Conservation (phyloP, 2,329 filamentous ascomycete species). For the Epichloe sibirici region DNA sequence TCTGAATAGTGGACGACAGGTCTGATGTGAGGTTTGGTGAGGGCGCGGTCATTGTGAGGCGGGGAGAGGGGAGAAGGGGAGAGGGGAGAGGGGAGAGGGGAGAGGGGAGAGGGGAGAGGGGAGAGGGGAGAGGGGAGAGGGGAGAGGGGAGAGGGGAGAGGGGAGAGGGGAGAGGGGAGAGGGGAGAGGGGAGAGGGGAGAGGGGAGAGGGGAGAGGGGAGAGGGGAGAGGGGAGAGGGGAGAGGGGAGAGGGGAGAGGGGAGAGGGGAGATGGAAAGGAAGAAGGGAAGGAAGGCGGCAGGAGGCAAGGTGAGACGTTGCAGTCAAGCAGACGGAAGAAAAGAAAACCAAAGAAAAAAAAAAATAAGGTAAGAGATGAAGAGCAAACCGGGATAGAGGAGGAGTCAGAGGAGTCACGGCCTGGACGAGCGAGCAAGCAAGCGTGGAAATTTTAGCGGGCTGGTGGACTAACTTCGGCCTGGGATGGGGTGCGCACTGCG, state of each 20-base stretch:
- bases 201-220: conserved; percentile 10
- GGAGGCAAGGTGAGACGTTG: conserved; percentile 14
- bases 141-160: conserved; percentile 10
- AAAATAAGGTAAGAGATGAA: conserved; percentile 3
- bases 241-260: conserved; percentile 10
- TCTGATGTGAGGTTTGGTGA: conserved; percentile 12
- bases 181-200: conserved; percentile 10
- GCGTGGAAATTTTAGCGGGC: not conserved
- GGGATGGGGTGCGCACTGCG: too few relatives aligned
- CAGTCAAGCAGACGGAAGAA: conserved; percentile 17
- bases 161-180: conserved; percentile 10
- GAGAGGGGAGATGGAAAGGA: conserved; percentile 11
- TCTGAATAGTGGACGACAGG: conserved; percentile 11
- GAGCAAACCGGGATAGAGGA: conserved; percentile 14
- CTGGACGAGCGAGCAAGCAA: not conserved
- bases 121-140: conserved; percentile 7
- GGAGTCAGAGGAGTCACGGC: not conserved
- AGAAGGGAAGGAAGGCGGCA: conserved; percentile 11
- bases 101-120: conserved; percentile 6
- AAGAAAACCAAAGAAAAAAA: conserved; percentile 2
- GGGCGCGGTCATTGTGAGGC: conserved; percentile 23
- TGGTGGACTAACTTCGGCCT: too few relatives aligned
- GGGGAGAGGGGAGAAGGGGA: conserved; percentile 9
- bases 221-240: conserved; percentile 8
- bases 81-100: conserved; percentile 7